Percentiles rank a stretch among this genome's conserved stretches.
phyloP scores from a whole-genome alignment of 768 basidiomycete genomes.

The Amanita phalloides region DNA sequence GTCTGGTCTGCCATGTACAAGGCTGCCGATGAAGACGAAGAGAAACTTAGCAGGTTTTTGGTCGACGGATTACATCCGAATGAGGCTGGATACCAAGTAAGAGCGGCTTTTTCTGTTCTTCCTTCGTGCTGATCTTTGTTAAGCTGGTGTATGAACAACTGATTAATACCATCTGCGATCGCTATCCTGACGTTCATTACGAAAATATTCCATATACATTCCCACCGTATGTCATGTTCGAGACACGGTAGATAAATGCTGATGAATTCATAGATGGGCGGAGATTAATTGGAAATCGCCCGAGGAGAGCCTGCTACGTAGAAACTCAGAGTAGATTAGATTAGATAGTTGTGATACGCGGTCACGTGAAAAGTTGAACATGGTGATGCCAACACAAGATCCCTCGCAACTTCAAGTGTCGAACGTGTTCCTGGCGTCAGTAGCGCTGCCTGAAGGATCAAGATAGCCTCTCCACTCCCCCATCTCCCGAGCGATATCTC shows the following conservation, averaged over 20 bases:
- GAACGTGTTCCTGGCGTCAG: not conserved
- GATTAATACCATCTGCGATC: constrained; percentile 39
- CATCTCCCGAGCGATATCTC: constrained; percentile 11
- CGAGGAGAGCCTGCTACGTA: not conserved
- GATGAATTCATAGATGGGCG: constrained; percentile 6
- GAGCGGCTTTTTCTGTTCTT: constrained; percentile 11
- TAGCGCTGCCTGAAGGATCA: constrained; percentile 1
- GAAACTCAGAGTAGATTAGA: not conserved
- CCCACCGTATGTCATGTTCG: constrained; percentile 36
- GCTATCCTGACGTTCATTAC: constrained; percentile 61
- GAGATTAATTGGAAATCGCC: constrained; percentile 20
- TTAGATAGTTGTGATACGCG: constrained; percentile 15
- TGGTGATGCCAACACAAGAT: constrained; percentile 16
- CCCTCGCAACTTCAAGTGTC: not conserved
- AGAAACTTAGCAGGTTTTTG: constrained; percentile 38
- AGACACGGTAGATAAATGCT: constrained; percentile 3
- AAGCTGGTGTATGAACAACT: constrained; percentile 62
- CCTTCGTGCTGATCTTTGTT: constrained; percentile 1
- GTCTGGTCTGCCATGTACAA: constrained; percentile 67
- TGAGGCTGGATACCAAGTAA: constrained; percentile 60
- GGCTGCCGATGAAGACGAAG: constrained; percentile 54
- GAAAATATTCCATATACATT: constrained; percentile 51
- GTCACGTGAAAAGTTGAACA: constrained; percentile 46
- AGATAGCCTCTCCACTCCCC: constrained; percentile 6
- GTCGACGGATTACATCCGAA: constrained; percentile 78